Percentiles rank a stretch among this genome's conserved stretches.
Evolutionary conservation across 371 early-diverging fungal species (phyloP).

Genomic region (Synchytrium microbalum): DNA sequence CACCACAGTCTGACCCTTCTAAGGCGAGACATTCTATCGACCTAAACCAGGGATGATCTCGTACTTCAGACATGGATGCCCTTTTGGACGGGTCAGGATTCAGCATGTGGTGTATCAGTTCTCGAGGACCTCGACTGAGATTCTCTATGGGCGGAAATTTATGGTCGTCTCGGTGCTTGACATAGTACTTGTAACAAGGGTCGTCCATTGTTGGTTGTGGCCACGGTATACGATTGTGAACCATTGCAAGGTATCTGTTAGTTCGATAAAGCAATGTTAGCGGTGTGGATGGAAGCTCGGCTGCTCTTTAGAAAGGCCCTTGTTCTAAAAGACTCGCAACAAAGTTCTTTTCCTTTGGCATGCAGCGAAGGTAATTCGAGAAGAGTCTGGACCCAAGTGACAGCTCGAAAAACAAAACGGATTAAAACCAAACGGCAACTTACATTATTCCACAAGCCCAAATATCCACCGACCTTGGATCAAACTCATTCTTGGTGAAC

Average conservation of each 20-base stretch:
- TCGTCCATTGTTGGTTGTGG: slow-evolving; percentile 24
- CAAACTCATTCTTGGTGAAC: slow-evolving; percentile 33
- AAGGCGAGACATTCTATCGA: no score
- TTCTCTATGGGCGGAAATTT: slow-evolving; percentile 24
- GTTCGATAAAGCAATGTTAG: no score
- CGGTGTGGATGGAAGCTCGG: no score
- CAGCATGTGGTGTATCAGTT: slow-evolving; percentile 53
- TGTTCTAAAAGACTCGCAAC: no score
- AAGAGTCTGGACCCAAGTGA: no score
- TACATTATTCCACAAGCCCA: slow-evolving; percentile 52
- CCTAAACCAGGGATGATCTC: no score
- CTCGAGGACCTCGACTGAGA: slow-evolving; percentile 17
- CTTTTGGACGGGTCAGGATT: slow-evolving; percentile 70
- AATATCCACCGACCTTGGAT: slow-evolving; percentile 38
- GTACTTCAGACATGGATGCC: background rate
- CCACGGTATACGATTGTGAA: slow-evolving; percentile 38
- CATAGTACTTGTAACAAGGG: slow-evolving; percentile 24
- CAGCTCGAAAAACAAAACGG: background rate
- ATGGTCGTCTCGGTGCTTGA: slow-evolving; percentile 19
- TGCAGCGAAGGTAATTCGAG: no score
- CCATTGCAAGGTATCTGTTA: slow-evolving; percentile 36
- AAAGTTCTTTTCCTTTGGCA: slow-evolving; percentile 19
- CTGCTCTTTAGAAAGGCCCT: no score
- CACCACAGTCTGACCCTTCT: no score
- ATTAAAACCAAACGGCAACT: no score